Percentiles rank a stretch among this genome's conserved stretches.
Evolutionary conservation across 441 rosid species (phyloP).

Genomic region (Lepidium campestre): DNA sequence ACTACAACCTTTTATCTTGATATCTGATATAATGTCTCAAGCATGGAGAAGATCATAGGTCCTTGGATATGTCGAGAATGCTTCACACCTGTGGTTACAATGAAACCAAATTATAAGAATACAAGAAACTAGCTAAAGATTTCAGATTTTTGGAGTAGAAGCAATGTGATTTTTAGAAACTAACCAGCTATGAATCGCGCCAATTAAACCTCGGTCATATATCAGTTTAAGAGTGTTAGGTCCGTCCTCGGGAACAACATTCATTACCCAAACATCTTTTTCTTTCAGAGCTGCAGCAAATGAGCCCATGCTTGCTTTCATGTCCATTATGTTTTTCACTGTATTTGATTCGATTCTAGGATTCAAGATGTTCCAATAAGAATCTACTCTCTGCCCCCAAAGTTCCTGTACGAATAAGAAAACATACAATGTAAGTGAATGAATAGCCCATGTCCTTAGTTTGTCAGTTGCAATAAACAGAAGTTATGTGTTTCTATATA

Average conservation of each 20-base stretch:
- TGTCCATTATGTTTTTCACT: constrained; percentile 85
- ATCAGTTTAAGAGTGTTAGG: constrained; percentile 80
- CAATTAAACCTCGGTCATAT: constrained; percentile 88
- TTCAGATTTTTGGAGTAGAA: not conserved
- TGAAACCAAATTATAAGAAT: not conserved
- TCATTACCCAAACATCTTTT: constrained; percentile 95
- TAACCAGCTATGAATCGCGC: constrained; percentile 73
- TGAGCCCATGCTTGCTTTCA: constrained; percentile 84
- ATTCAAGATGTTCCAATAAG: constrained; percentile 74
- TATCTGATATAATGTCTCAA: constrained; percentile 70
- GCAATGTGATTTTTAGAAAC: constrained; percentile 9
- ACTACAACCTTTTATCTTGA: constrained; percentile 77
- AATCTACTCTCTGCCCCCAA: constrained; percentile 70
- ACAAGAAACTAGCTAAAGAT: not conserved
- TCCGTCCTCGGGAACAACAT: constrained; percentile 78
- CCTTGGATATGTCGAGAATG: constrained; percentile 82
- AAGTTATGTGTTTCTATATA: constrained; percentile 20
- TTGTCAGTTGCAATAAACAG: not conserved
- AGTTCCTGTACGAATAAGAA: constrained; percentile 40
- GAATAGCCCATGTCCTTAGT: not conserved
- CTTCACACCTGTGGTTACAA: constrained; percentile 62
- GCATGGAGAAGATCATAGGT: constrained; percentile 93
- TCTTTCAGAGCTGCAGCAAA: constrained; percentile 75
- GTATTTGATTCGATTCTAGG: constrained; percentile 61
- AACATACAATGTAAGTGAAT: constrained; percentile 5